Conservation (phyloP, 2,329 filamentous ascomycete species). For the Hypoxylon sp. region DNA sequence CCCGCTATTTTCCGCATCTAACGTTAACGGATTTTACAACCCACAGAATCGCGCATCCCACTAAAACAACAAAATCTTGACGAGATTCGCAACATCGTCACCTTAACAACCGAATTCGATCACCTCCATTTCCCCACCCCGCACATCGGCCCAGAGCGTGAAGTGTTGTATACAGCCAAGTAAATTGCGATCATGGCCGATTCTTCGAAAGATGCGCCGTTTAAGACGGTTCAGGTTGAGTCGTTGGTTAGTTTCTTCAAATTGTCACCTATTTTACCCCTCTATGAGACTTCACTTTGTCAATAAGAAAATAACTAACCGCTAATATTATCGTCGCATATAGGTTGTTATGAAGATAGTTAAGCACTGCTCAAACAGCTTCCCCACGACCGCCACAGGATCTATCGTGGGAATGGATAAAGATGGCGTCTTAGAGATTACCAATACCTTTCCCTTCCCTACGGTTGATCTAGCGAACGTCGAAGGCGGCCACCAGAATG, state of each 20-base stretch:
- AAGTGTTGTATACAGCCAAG: background rate
- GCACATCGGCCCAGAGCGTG: constrained; percentile 3
- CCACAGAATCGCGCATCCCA: constrained; percentile 52
- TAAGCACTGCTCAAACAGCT: constrained; percentile 90
- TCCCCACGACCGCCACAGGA: constrained; percentile 91
- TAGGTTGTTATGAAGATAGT: constrained; percentile 98
- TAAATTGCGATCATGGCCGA: constrained; percentile 69
- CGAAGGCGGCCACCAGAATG: constrained; percentile 79
- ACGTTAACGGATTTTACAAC: constrained; percentile 29
- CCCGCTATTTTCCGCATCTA: background rate
- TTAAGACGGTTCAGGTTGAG: constrained; percentile 93
- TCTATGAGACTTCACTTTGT: constrained; percentile 52
- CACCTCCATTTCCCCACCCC: constrained; percentile 6
- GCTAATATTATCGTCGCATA: constrained; percentile 11
- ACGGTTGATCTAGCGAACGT: constrained; percentile 78
- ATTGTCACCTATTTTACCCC: constrained; percentile 53
- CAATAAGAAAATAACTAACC: constrained; percentile 17
- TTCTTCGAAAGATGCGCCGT: constrained; percentile 74
- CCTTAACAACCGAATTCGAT: constrained; percentile 15
- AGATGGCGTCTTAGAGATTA: constrained; percentile 85
- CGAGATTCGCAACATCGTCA: constrained; percentile 36
- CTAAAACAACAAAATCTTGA: constrained; percentile 52
- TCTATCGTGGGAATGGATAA: constrained; percentile 95
- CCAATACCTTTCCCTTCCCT: constrained; percentile 95
- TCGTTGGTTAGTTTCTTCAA: constrained; percentile 79